phyloP scores from a whole-genome alignment of 78 protist genomes.

The slime mould (Dictyostelium discoideum) region dicty_2.7 NC_007088.5:2634001-2634500 shows the following conservation, averaged over 20 bases:
- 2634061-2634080: slow-evolving; percentile 67
- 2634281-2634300: slow-evolving; percentile 14
- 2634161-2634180: slow-evolving; percentile 57
- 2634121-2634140: slow-evolving; percentile 52
- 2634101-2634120: slow-evolving; percentile 25
- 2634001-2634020: slow-evolving; percentile 64
- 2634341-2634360: not conserved
- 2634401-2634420: slow-evolving; percentile 16
- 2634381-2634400: not conserved
- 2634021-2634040: slow-evolving; percentile 49
- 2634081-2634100: slow-evolving; percentile 71
- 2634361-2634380: not conserved
- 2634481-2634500: slow-evolving; percentile 64
- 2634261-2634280: slow-evolving; percentile 70
- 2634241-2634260: slow-evolving; percentile 46
- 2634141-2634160: slow-evolving; percentile 31
- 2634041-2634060: slow-evolving; percentile 76
- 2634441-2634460: slow-evolving; percentile 47
- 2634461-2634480: slow-evolving; percentile 29
- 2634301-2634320: not conserved
- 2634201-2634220: slow-evolving; percentile 81
- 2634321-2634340: no score
- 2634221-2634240: slow-evolving; percentile 74
- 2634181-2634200: slow-evolving; percentile 58
- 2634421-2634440: slow-evolving; percentile 51